Evolutionary conservation across 257 asterid genomes (phyloP).

Genomic region (Nicotiana obtusifolia): DNA sequence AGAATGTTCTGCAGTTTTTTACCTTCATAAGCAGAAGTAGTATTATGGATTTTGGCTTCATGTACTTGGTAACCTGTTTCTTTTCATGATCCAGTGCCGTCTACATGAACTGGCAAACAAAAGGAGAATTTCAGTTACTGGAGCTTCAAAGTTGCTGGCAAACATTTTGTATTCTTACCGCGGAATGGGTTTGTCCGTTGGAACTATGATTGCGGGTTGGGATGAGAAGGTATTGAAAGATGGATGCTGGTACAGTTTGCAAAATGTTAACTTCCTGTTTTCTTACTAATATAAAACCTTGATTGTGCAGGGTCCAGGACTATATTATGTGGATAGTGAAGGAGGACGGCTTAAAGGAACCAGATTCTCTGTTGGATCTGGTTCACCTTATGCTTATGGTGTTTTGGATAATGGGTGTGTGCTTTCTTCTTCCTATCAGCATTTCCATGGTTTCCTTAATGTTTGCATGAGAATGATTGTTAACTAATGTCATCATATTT

Average conservation of each 20-base stretch:
- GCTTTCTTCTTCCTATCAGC: not conserved
- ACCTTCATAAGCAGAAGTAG: not conserved
- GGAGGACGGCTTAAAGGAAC: conserved; percentile 97
- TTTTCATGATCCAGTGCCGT: conserved; percentile 59
- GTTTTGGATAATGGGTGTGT: conserved; percentile 86
- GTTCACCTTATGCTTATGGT: conserved; percentile 97
- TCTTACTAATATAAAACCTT: conserved; percentile 3
- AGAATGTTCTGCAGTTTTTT: not conserved
- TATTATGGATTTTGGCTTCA: not conserved
- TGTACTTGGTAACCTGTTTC: conserved; percentile 6
- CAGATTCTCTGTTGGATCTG: conserved; percentile 95
- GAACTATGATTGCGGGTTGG: conserved; percentile 99
- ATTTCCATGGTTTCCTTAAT: not conserved
- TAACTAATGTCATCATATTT: not conserved
- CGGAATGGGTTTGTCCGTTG: conserved; percentile 95
- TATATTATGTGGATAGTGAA: conserved; percentile 91
- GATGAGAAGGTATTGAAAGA: conserved; percentile 70
- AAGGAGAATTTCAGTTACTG: conserved; percentile 90
- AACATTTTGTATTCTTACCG: conserved; percentile 88
- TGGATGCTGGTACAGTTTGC: not conserved
- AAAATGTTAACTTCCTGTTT: not conserved
- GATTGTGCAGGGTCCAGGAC: conserved; percentile 78
- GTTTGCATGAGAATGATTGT: not conserved
- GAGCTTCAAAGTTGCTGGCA: conserved; percentile 87
- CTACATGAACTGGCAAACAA: conserved; percentile 91